Evolutionary conservation across 345 rosid genomes (phyloP), one percentile per base, ranked within the genome.

Genomic region (Linum lewisii): DNA sequence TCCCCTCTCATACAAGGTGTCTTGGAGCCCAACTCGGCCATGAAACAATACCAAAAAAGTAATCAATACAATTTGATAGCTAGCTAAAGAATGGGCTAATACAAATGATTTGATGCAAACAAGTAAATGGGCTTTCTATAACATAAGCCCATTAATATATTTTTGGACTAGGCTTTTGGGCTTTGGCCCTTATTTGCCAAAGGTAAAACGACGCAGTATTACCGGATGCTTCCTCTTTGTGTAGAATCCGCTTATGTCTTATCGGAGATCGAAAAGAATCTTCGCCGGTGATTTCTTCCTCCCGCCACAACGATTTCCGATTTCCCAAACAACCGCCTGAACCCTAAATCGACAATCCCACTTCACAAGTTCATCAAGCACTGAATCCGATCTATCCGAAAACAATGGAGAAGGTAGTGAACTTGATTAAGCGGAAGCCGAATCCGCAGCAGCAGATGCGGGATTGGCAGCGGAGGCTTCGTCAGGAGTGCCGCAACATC

Each of bases 401-500:
- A 4, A 36, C 42, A 57, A 87, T 87, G 95, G 94, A 85, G 87
- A 90, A 75, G 70, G 77, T 90, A 70, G 83, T 75, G 88, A 85
- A 79, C 66, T 72, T 90, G 19, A 82, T 90, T 34, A 90, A 87
- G 81, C 95, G 95, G 16, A 85, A 83, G 62, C 65, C 87, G 24
- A 83, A 90, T 67, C 97, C 97, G 0, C 89, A 90, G 57, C 85
- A 82, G 77, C 82, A 67, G 51, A 65, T 90, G 54, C 81, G 90
- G 60, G 97, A 90, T 80, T 90, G 95, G 97, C 95, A 90, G 68
- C 93, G 93, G 14, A 76, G 73, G 62, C 92, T 90, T 19, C 90
- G 97, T n/a, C 95, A 90, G 54, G 97, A 87, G 70, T 76, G 81
- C 54, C 93, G 97, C 63, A 85, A 83, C 79, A 83, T 87, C 65